Base-by-base conservation (phyloP, 805 yeast species). In the Yarrowia porcina region DNA sequence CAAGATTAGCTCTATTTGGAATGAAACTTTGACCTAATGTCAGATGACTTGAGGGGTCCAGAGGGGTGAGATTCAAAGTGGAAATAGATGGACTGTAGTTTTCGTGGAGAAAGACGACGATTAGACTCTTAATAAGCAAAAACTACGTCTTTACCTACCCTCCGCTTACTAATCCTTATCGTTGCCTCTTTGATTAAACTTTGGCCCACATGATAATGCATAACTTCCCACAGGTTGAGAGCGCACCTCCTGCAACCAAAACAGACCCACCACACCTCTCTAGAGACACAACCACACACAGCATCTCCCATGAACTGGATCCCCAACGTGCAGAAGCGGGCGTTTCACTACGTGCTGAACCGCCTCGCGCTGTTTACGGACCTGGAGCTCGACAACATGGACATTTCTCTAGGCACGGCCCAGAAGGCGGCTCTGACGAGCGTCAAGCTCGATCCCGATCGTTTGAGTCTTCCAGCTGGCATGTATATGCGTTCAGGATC, bases 311-410 rank as follows among this genome's bases (percentile, higher is more conserved):
- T 56, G 61, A 56, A 41, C 61, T 90, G 96, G 96, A 80, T 89
- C 73, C 93, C 96, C 7, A 89, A 88, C 73, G 79, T 92, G 42
- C 97, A 91, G 70, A 88, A 89, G 74, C 79, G 96, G 68, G 81
- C 91, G 38, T 81, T 92, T 44, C 83, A 88, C 44, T 90, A 90
- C 73, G 83, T 91, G 4, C 80, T 92, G 25, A 89, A 88, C 71
- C 93, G 90, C 73, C 82, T 91, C 45, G 84, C 92, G 15, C 75
- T 92, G 42, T 89, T 92, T 70, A 88, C 96, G 1, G 88, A 87
- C 67, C 82, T 91, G 21, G 96, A 91, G 72, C 77, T 90, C 18
- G 87, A 90, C 18, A 88, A 90, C 70, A 73, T 92, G 61, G 94
- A 90, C 69, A 90, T 92, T 0, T 86, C 96, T 5, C 75, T 89